A percentile compares a stretch with the other conserved stretches of the same genome.
phyloP scores from a whole-genome alignment of 1,284 basidiomycete genomes.

The Vanrija pseudolonga region DNA sequence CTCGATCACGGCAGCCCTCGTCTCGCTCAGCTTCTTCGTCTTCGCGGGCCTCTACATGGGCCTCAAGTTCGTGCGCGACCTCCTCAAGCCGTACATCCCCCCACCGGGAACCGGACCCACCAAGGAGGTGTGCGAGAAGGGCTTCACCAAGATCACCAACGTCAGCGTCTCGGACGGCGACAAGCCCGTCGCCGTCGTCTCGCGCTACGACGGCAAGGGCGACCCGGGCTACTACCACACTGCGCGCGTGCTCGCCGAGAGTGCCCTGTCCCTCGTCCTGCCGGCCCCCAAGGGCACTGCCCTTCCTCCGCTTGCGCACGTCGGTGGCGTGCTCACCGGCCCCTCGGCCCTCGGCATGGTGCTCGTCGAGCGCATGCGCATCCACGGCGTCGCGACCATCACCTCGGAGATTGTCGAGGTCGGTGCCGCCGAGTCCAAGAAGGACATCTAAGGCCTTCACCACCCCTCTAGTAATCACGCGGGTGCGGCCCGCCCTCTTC shows the following conservation, averaged over 20 bases:
- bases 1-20: constrained; percentile 14
- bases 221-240: constrained; percentile 75
- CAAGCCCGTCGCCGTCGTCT: constrained; percentile 55
- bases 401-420: constrained; percentile 20
- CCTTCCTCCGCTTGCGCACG: constrained; percentile 57
- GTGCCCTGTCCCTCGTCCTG: constrained; percentile 64
- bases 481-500: too few species aligned
- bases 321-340: constrained; percentile 75
- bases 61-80: constrained; percentile 39
- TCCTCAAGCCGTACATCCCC: constrained; percentile 54
- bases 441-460: not conserved
- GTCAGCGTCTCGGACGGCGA: constrained; percentile 54
- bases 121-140: constrained; percentile 49
- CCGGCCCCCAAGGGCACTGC: constrained; percentile 48
- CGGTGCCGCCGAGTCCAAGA: not conserved
- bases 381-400: constrained; percentile 24
- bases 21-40: constrained; percentile 15
- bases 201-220: constrained; percentile 63
- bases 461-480: too few species aligned
- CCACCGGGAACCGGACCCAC: constrained; percentile 63
- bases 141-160: constrained; percentile 59
- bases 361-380: constrained; percentile 60
- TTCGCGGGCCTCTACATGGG: constrained; percentile 37
- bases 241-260: constrained; percentile 70
- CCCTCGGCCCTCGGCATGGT: constrained; percentile 70